phyloP scores from a whole-genome alignment of 345 rosid species.

The Populus euphratica region DNA sequence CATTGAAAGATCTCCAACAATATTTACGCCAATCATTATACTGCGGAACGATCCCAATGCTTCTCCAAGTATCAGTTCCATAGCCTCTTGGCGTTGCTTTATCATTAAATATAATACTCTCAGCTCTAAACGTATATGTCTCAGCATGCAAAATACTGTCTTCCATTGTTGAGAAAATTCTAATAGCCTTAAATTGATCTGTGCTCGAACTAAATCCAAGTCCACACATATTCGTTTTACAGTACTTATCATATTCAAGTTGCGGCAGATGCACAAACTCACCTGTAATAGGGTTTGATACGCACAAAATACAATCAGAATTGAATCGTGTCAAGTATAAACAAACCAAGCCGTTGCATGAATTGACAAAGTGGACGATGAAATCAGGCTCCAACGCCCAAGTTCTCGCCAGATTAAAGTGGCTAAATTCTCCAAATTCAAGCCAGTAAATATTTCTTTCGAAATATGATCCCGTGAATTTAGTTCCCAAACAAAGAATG shows the following conservation, averaged over 20 bases:
- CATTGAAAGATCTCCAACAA: no score
- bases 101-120: no score
- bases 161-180: no score
- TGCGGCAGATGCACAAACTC: neutral
- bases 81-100: no score
- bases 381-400: neutral
- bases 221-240: neutral
- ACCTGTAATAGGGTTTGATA: neutral
- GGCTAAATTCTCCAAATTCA: neutral
- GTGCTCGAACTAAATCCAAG: neutral
- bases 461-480: neutral
- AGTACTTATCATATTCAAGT: neutral
- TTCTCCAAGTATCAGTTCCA: no score
- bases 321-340: neutral
- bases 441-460: neutral
- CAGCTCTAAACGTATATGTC: no score
- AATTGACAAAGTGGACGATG: neutral
- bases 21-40: no score
- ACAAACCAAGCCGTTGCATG: neutral
- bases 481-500: neutral
- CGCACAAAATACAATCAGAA: neutral
- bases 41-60: no score
- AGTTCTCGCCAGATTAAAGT: neutral
- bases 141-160: no score
- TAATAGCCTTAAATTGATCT: no score